Evolutionary conservation across 768 basidiomycete genomes (phyloP).

Genomic region (Psilocybe cubensis): DNA sequence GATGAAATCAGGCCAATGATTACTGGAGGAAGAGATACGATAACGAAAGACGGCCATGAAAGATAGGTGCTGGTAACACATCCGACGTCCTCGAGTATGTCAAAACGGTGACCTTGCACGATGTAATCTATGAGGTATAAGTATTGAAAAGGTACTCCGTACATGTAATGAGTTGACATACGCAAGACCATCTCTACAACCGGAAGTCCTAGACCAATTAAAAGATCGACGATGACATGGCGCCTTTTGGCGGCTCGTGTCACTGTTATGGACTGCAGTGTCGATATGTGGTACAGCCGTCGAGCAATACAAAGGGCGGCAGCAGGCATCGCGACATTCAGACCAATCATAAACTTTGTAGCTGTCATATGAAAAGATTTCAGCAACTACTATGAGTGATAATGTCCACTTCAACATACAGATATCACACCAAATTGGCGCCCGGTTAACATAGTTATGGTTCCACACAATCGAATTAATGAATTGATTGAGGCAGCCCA

Average conservation of each 20-base stretch:
- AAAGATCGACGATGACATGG: slow-evolving; percentile 50
- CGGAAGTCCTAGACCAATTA: slow-evolving; percentile 56
- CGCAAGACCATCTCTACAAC: slow-evolving; percentile 42
- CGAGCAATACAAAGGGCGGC: slow-evolving; percentile 60
- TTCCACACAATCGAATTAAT: slow-evolving; percentile 76
- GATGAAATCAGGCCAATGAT: slow-evolving; percentile 43
- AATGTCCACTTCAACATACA: slow-evolving; percentile 34
- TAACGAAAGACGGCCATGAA: slow-evolving; percentile 43
- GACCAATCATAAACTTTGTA: slow-evolving; percentile 45
- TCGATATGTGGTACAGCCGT: slow-evolving; percentile 62
- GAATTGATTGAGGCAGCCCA: slow-evolving; percentile 58
- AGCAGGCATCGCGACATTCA: slow-evolving; percentile 50
- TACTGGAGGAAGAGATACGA: slow-evolving; percentile 46
- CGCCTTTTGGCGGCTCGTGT: slow-evolving; percentile 55
- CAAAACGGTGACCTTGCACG: slow-evolving; percentile 59
- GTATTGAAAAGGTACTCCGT: too few relatives aligned
- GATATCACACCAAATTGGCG: slow-evolving; percentile 70
- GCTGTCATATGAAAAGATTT: slow-evolving; percentile 28
- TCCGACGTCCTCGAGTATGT: slow-evolving; percentile 61
- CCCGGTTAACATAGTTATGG: slow-evolving; percentile 52
- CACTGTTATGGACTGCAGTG: slow-evolving; percentile 52
- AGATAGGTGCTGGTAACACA: slow-evolving; percentile 54
- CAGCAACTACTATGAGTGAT: neutral
- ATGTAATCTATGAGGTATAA: slow-evolving; percentile 32
- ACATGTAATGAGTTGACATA: neutral